phyloP scores from a whole-genome alignment of 768 basidiomycete genomes.

The Kwoniella bestiolae region DNA sequence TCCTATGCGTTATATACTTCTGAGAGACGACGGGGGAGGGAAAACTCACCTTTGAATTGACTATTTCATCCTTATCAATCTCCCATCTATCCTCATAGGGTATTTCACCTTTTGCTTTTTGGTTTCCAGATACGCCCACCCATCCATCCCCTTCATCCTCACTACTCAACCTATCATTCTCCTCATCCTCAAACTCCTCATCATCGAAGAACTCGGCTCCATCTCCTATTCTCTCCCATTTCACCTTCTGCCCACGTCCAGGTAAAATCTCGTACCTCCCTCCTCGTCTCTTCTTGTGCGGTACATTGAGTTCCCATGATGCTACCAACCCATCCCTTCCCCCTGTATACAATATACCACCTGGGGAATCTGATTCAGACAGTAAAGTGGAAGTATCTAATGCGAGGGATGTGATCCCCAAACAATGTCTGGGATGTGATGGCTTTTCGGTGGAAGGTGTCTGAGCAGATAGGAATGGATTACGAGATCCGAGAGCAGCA shows the following conservation, averaged over 20 bases:
- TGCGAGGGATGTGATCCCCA: slow-evolving; percentile 84
- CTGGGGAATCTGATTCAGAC: slow-evolving; percentile 66
- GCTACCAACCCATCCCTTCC: slow-evolving; percentile 87
- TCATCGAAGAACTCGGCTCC: slow-evolving; percentile 81
- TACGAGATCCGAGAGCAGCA: slow-evolving; percentile 30
- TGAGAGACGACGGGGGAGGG: slow-evolving; percentile 5
- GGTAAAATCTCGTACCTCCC: slow-evolving; percentile 39
- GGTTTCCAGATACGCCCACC: slow-evolving; percentile 27
- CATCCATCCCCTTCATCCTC: slow-evolving; percentile 45
- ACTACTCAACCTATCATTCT: slow-evolving; percentile 62
- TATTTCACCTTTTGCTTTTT: slow-evolving; percentile 60
- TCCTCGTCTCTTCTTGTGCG: slow-evolving; percentile 63
- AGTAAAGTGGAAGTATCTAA: slow-evolving; percentile 81
- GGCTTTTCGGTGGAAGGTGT: slow-evolving; percentile 20
- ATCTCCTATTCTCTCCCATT: slow-evolving; percentile 69
- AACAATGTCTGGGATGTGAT: slow-evolving; percentile 76
- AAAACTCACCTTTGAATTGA: slow-evolving; percentile 58
- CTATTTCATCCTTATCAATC: slow-evolving; percentile 66
- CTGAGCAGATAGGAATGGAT: slow-evolving; percentile 44
- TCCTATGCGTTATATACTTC: too few species aligned
- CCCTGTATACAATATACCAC: slow-evolving; percentile 87
- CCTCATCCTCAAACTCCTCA: slow-evolving; percentile 67
- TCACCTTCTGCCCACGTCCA: slow-evolving; percentile 52
- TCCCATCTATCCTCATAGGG: slow-evolving; percentile 81
- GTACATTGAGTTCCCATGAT: slow-evolving; percentile 79